phyloP scores from a whole-genome alignment of 768 basidiomycete genomes.

The Boletus tomentosulus region DNA sequence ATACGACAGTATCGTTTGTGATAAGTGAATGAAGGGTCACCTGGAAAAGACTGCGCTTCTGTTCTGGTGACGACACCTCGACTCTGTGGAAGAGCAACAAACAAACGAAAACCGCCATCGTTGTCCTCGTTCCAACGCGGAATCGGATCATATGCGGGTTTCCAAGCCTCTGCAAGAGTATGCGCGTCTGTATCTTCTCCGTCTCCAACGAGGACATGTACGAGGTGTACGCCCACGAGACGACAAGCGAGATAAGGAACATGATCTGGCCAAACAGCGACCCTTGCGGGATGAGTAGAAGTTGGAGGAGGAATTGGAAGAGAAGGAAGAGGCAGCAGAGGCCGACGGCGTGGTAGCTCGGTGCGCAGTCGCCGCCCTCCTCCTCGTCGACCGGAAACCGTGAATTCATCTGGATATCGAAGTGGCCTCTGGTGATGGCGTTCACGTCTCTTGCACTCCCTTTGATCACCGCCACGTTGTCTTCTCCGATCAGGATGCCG shows the following conservation, averaged over 20 bases:
- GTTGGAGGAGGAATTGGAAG: constrained; percentile 31
- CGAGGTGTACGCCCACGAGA: too few species aligned
- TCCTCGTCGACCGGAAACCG: not conserved
- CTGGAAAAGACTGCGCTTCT: not conserved
- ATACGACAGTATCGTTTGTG: constrained; percentile 20
- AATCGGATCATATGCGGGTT: constrained; percentile 11
- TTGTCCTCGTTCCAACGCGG: constrained; percentile 16
- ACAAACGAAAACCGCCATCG: constrained; percentile 22
- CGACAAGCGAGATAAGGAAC: too few species aligned
- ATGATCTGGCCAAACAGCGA: constrained; percentile 34
- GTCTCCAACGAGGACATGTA: constrained; percentile 35
- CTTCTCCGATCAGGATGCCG: constrained; percentile 19
- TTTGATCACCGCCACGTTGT: not conserved
- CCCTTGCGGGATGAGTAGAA: constrained; percentile 32
- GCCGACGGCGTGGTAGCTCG: constrained; percentile 20
- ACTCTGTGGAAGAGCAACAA: constrained; percentile 18
- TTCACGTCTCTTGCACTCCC: not conserved
- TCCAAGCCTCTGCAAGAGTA: constrained; percentile 15
- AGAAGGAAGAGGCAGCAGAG: constrained; percentile 20
- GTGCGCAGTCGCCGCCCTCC: not conserved
- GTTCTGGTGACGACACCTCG: not conserved
- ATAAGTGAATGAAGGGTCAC: constrained; percentile 13
- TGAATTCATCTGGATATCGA: not conserved
- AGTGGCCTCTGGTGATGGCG: not conserved
- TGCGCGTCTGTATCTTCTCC: constrained; percentile 18